Evolutionary conservation across 2,329 filamentous ascomycete species (phyloP).

Genomic region (Zopfia rhizophila): DNA sequence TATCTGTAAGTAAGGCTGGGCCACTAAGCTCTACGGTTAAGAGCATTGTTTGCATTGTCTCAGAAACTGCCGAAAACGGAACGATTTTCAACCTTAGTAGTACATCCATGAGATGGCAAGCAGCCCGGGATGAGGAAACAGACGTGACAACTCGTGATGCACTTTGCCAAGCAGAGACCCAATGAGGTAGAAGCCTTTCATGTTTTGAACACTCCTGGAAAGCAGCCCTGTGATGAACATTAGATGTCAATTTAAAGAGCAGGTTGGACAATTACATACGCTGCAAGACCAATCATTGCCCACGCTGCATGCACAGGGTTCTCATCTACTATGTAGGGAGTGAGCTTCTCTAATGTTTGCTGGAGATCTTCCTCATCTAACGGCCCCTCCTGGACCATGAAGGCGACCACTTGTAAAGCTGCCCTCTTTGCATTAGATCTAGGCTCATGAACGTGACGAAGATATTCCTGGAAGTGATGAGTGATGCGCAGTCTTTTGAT

Average conservation of each 20-base stretch:
- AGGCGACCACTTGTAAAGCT: slow-evolving; percentile 66
- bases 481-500: slow-evolving; percentile 53
- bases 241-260: not conserved
- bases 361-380: slow-evolving; percentile 63
- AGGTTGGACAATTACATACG: slow-evolving; percentile 63
- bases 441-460: slow-evolving; percentile 50
- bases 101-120: slow-evolving; percentile 76
- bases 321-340: slow-evolving; percentile 73
- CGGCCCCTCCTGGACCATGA: slow-evolving; percentile 52
- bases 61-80: slow-evolving; percentile 72
- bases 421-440: slow-evolving; percentile 55
- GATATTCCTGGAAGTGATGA: slow-evolving; percentile 51
- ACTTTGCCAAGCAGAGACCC: slow-evolving; percentile 81
- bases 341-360: slow-evolving; percentile 68
- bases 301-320: slow-evolving; percentile 72
- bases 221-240: slow-evolving; percentile 36
- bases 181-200: slow-evolving; percentile 59
- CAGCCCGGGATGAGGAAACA: slow-evolving; percentile 76
- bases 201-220: slow-evolving; percentile 39
- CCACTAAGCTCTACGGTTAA: slow-evolving; percentile 83
- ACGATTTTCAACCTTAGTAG: slow-evolving; percentile 75
- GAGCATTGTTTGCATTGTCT: slow-evolving; percentile 77
- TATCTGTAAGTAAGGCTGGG: slow-evolving; percentile 81
- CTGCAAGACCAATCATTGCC: slow-evolving; percentile 84
- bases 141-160: slow-evolving; percentile 77